Percentiles rank a stretch among this genome's conserved stretches.
These are phyloP conservation scores for Cladorrhinum sp. DNA, from an alignment of 2,329 filamentous ascomycete genomes.

Conservation along the genomic window DNA sequence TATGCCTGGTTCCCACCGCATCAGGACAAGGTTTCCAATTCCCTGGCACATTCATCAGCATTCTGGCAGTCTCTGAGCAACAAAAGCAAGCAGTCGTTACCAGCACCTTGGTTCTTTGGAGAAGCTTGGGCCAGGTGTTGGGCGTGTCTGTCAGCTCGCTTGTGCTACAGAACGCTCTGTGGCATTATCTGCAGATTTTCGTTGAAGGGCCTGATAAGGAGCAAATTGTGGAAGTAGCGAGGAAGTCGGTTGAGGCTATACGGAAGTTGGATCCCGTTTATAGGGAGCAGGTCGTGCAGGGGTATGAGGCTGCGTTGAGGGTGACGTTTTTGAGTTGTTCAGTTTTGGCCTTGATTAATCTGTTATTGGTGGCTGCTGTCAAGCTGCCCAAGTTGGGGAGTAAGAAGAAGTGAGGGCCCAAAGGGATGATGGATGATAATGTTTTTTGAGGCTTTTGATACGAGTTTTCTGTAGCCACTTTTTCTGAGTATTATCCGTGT, in stretches of 20 bases:
- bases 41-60: constrained; percentile 60
- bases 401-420: constrained; percentile 37
- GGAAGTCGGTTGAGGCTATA: constrained; percentile 55
- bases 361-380: constrained; percentile 49
- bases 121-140: constrained; percentile 66
- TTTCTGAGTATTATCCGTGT: too few species aligned
- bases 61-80: constrained; percentile 59
- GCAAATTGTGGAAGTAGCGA: constrained; percentile 50
- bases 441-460: too few species aligned
- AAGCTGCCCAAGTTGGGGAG: constrained; percentile 52
- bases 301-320: constrained; percentile 52
- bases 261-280: constrained; percentile 43
- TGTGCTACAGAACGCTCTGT: constrained; percentile 68
- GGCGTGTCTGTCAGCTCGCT: constrained; percentile 71
- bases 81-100: constrained; percentile 66
- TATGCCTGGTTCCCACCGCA: constrained; percentile 55
- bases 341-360: constrained; percentile 46
- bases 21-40: constrained; percentile 64
- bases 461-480: too few species aligned
- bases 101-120: constrained; percentile 68
- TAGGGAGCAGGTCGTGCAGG: constrained; percentile 52
- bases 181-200: constrained; percentile 54
- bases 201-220: constrained; percentile 60
- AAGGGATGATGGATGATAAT: not conserved
- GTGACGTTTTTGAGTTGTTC: constrained; percentile 45